phyloP scores from a whole-genome alignment of 2,329 filamentous ascomycete species.

The Aspergillus sp. region DNA sequence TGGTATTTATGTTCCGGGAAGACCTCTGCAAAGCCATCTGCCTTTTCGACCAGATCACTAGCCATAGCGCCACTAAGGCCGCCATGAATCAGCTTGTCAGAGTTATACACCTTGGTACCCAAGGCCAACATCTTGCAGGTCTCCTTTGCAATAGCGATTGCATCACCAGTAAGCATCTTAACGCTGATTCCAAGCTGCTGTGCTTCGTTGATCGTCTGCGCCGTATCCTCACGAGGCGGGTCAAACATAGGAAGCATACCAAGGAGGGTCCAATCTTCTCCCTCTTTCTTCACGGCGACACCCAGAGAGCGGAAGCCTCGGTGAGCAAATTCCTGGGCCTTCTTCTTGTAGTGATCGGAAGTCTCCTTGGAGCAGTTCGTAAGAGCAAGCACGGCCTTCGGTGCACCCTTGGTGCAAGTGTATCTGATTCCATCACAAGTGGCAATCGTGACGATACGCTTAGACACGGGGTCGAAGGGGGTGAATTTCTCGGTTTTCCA shows the following conservation, averaged over 20 bases:
- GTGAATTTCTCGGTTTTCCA: conserved; percentile 76
- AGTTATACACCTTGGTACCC: conserved; percentile 78
- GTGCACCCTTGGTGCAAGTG: conserved; percentile 73
- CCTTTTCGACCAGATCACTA: conserved; percentile 72
- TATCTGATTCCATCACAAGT: conserved; percentile 67
- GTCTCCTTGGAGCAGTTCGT: conserved; percentile 65
- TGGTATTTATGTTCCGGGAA: conserved; percentile 75
- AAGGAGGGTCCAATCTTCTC: conserved; percentile 69
- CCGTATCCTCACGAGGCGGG: conserved; percentile 74
- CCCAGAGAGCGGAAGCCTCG: conserved; percentile 77
- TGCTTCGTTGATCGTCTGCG: conserved; percentile 72
- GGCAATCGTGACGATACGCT: conserved; percentile 71
- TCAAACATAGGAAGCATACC: conserved; percentile 80
- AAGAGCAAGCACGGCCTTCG: conserved; percentile 69
- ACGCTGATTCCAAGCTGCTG: conserved; percentile 73
- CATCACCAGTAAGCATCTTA: conserved; percentile 79
- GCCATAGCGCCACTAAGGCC: conserved; percentile 70
- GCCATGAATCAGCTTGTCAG: conserved; percentile 72
- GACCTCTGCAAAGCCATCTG: conserved; percentile 71
- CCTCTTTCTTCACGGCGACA: conserved; percentile 74
- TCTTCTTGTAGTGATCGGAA: conserved; percentile 64
- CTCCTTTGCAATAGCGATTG: conserved; percentile 76
- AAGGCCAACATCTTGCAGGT: conserved; percentile 78
- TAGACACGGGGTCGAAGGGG: conserved; percentile 70
- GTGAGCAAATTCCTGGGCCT: conserved; percentile 71